These are phyloP conservation scores for Cephalotrichum gorgonifer DNA, from an alignment of 2,329 filamentous ascomycete species.

Conservation along the genomic window DNA sequence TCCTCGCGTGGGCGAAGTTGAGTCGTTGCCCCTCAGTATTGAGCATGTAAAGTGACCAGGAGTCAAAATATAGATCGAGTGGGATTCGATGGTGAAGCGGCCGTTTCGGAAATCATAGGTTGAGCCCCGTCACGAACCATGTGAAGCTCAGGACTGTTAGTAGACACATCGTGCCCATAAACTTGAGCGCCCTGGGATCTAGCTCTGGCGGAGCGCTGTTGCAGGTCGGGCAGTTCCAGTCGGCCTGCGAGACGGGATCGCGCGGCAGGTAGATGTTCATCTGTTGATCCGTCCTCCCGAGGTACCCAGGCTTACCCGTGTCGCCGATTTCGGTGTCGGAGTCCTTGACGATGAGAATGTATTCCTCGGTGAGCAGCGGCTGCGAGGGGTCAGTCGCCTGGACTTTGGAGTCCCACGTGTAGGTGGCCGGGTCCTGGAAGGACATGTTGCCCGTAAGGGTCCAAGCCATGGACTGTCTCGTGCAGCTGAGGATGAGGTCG, in stretches of 20 bases:
- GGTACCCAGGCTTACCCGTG: constrained; percentile 43
- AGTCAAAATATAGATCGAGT: too few species aligned
- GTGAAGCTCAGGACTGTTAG: constrained; percentile 51
- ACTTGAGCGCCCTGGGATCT: constrained; percentile 35
- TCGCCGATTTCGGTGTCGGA: constrained; percentile 39
- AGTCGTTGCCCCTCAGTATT: too few species aligned
- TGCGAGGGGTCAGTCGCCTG: constrained; percentile 31
- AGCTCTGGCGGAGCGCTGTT: constrained; percentile 37
- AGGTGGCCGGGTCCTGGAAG: constrained; percentile 37
- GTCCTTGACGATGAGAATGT: constrained; percentile 54
- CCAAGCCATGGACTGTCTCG: constrained; percentile 39
- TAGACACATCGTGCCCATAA: constrained; percentile 42
- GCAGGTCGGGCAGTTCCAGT: constrained; percentile 49
- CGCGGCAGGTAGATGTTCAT: constrained; percentile 49
- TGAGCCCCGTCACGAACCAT: constrained; percentile 50
- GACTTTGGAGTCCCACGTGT: constrained; percentile 48
- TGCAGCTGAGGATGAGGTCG: constrained; percentile 49
- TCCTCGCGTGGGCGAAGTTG: too few species aligned
- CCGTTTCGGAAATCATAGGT: constrained; percentile 21
- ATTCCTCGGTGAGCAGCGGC: constrained; percentile 42
- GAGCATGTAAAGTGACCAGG: too few species aligned
- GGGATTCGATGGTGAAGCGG: too few species aligned
- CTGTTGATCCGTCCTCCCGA: constrained; percentile 36
- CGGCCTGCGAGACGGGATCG: constrained; percentile 37
- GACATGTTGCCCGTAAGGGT: constrained; percentile 56